Evolutionary conservation across 2,329 filamentous ascomycete genomes (phyloP).

Genomic region (Beauveria pseudobassiana): DNA sequence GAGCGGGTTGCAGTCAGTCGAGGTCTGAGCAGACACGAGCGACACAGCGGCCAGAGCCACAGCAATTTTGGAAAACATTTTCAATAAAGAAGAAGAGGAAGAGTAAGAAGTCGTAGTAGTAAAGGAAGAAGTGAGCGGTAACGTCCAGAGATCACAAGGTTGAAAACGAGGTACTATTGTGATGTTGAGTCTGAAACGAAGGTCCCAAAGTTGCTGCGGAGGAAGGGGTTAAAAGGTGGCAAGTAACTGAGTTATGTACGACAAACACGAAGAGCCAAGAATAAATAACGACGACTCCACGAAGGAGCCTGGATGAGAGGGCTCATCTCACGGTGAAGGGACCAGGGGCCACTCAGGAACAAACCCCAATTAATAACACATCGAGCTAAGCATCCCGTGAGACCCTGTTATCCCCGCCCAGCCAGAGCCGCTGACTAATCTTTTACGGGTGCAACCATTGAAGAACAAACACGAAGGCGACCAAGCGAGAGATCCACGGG

Average conservation of each 20-base stretch:
- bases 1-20: slow-evolving; percentile 46
- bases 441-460: neutral
- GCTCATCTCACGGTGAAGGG: slow-evolving; percentile 1
- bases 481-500: neutral
- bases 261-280: neutral
- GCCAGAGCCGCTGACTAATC: neutral
- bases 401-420: neutral
- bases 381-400: neutral
- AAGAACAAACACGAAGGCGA: neutral
- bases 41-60: slow-evolving; percentile 42
- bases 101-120: too few species aligned
- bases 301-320: neutral
- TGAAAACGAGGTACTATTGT: slow-evolving; percentile 2
- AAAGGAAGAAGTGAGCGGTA: neutral
- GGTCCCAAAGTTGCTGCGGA: neutral
- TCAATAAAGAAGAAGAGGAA: neutral
- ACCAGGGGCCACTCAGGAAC: neutral
- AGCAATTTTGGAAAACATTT: slow-evolving; percentile 38
- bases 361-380: neutral
- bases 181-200: neutral
- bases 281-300: neutral
- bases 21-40: slow-evolving; percentile 48
- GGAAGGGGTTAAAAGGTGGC: neutral
- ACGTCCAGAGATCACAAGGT: neutral
- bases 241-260: neutral